A percentile compares a stretch with the other conserved stretches of the same genome.
Conservation (phyloP, 23 red algal species). For the Gracilaria domingensis region DNA sequence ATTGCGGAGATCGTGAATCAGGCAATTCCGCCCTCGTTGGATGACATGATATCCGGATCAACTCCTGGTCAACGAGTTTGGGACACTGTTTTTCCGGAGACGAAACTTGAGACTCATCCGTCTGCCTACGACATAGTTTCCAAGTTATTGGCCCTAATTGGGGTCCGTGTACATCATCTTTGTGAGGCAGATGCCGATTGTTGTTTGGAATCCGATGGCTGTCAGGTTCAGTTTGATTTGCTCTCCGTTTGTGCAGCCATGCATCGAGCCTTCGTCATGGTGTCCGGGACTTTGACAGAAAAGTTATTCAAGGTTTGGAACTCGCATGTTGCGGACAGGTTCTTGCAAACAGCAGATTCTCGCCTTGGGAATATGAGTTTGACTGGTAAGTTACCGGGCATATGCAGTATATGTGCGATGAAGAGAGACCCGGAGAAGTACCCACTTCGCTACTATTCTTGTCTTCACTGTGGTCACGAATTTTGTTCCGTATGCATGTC, state of each 20-base stretch:
- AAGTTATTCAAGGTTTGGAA: slow-evolving; percentile 12
- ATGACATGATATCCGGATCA: slow-evolving; percentile 23
- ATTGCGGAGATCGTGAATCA: slow-evolving; percentile 10
- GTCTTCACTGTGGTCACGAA: slow-evolving; percentile 8
- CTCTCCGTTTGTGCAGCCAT: slow-evolving; percentile 4
- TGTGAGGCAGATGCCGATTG: background rate
- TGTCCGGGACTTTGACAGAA: slow-evolving; percentile 23
- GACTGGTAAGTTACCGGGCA: background rate
- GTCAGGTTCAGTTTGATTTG: slow-evolving; percentile 27
- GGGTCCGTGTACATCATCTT: slow-evolving; percentile 29
- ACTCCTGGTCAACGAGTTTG: slow-evolving; percentile 23
- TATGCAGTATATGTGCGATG: slow-evolving; percentile 23
- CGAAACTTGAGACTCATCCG: background rate
- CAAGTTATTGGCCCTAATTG: slow-evolving; percentile 32
- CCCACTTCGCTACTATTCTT: slow-evolving; percentile 11
- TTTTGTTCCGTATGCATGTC: slow-evolving; percentile 42
- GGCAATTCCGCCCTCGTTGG: slow-evolving; percentile 33
- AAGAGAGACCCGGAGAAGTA: background rate
- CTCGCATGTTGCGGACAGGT: background rate
- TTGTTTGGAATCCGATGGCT: background rate
- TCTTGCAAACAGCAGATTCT: background rate
- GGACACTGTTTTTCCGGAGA: slow-evolving; percentile 17
- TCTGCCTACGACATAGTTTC: slow-evolving; percentile 31
- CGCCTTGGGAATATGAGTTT: slow-evolving; percentile 17
- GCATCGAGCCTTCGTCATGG: slow-evolving; percentile 31